phyloP scores from a whole-genome alignment of 1,284 basidiomycete species.

The Tylopilus sp. region DNA sequence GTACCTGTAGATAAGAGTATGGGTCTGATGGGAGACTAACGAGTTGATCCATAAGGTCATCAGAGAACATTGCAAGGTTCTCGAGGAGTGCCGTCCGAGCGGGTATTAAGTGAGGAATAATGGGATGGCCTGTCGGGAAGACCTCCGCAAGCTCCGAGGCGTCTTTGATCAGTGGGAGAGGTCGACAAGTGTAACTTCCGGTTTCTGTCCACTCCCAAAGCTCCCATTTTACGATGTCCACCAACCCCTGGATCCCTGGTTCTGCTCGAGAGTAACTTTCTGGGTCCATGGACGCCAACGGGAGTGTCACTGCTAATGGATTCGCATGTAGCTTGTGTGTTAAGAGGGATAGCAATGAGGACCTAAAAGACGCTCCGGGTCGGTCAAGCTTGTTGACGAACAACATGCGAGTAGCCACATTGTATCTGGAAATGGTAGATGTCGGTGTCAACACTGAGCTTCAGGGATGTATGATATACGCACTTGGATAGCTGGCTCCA shows the following conservation, averaged over 20 bases:
- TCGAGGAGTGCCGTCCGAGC: constrained; percentile 74
- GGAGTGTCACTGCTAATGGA: constrained; percentile 73
- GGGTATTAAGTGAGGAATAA: constrained; percentile 58
- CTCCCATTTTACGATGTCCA: constrained; percentile 79
- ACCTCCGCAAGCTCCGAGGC: constrained; percentile 41
- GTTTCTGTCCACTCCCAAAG: constrained; percentile 66
- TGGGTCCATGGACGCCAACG: constrained; percentile 67
- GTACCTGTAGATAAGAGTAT: constrained; percentile 60
- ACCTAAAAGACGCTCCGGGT: constrained; percentile 72
- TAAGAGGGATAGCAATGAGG: constrained; percentile 68
- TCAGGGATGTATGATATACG: constrained; percentile 25
- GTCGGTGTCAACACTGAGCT: background rate
- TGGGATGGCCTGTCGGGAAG: constrained; percentile 58
- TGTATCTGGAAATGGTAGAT: constrained; percentile 52
- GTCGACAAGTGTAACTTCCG: constrained; percentile 42
- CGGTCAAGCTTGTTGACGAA: constrained; percentile 90
- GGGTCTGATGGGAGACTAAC: constrained; percentile 54
- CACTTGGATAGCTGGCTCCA: constrained; percentile 84
- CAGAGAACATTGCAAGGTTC: constrained; percentile 75
- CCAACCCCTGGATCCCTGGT: constrained; percentile 72
- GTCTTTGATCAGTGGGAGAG: constrained; percentile 51
- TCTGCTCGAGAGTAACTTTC: constrained; percentile 64
- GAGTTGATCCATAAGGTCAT: constrained; percentile 71
- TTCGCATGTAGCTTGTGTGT: constrained; percentile 71
- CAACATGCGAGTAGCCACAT: constrained; percentile 71